Conservation (phyloP, 2,329 filamentous ascomycete genomes). For the Ceratocystis ficicola region DNA sequence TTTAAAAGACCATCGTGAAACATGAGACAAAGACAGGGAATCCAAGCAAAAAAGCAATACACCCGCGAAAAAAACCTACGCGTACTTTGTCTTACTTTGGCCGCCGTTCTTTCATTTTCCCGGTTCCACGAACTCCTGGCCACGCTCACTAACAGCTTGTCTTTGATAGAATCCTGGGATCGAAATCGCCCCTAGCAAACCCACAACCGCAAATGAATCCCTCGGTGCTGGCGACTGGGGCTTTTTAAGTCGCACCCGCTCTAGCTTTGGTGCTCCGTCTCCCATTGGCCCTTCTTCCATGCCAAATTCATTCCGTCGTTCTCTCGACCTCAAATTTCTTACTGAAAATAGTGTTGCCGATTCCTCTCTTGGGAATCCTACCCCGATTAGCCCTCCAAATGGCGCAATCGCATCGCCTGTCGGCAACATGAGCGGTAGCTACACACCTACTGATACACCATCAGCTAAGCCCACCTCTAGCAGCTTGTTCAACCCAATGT, state of each 20-base stretch:
- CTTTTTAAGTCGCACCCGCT: constrained; percentile 13
- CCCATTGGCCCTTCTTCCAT: constrained; percentile 20
- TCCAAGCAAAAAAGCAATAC: neutral
- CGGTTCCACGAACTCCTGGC: neutral
- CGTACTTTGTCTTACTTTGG: constrained; percentile 9
- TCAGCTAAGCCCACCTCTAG: constrained; percentile 2
- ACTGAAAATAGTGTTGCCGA: constrained; percentile 31
- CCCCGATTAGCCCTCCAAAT: constrained; percentile 21
- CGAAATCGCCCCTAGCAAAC: constrained; percentile 31
- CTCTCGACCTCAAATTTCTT: constrained; percentile 44
- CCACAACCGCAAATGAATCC: constrained; percentile 28
- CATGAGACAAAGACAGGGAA: neutral
- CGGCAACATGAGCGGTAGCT: constrained; percentile 18
- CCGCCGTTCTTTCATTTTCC: neutral
- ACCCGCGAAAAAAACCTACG: neutral
- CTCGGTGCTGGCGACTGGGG: constrained; percentile 30
- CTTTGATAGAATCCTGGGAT: constrained; percentile 14
- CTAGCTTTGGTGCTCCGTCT: constrained; percentile 15
- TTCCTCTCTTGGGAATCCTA: constrained; percentile 10
- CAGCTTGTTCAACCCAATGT: constrained; percentile 18
- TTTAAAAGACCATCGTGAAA: neutral
- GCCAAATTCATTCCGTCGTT: constrained; percentile 39
- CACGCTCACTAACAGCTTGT: neutral
- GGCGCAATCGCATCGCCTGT: constrained; percentile 15
- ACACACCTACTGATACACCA: constrained; percentile 7